Evolutionary conservation across 2,329 filamentous ascomycete species (phyloP), one percentile per base, ranked within the genome.

Genomic region (Biscogniauxia sp.): DNA sequence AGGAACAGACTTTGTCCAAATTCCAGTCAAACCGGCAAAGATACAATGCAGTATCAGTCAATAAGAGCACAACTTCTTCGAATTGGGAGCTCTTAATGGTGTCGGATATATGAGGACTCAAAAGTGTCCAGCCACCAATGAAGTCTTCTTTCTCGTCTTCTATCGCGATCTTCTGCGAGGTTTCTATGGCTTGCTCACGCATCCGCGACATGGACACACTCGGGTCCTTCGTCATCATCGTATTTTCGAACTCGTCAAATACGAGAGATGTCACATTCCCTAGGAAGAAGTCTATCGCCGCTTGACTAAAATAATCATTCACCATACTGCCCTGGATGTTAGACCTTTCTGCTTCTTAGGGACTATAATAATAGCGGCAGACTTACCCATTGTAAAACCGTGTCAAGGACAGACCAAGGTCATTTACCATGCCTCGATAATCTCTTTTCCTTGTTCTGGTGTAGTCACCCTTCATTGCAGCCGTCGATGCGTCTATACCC

Each of bases 231-330:
- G 88, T 93, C 85, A 93, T 96, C 86, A 99, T 93, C 68, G 93
- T 90, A 17, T 89, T 87, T 71, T 97, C 93, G 64, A 99, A 99
- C 67, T 99, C 95, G 59, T 94, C 91, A 72, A 98, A 98, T 2
- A 97, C 90, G 17, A 88, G 82, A 1, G 88, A 88, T 0, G 89
- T 92, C 11, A 96, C 91, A 67, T 95, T 95, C 20, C 95, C 95
- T 0, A 98, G 84, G 3, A 97, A 84, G 72, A 95, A 98, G 74
- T 99, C 95, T 66, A 99, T 97, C 55, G 91, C 92, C 0, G 93
- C 91, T 74, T 99, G 95, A 20, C 93, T 90, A 76, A 98, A 98
- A 75, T 96, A 97, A 76, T 99, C 95, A 68, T 96, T 97, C 66
- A 99, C 93, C 76, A 98, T 95, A 66, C 97, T 98, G 57, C 19